Base-by-base conservation (phyloP, 176 grass and related monocot genomes). In the Oryza officinalis region DNA sequence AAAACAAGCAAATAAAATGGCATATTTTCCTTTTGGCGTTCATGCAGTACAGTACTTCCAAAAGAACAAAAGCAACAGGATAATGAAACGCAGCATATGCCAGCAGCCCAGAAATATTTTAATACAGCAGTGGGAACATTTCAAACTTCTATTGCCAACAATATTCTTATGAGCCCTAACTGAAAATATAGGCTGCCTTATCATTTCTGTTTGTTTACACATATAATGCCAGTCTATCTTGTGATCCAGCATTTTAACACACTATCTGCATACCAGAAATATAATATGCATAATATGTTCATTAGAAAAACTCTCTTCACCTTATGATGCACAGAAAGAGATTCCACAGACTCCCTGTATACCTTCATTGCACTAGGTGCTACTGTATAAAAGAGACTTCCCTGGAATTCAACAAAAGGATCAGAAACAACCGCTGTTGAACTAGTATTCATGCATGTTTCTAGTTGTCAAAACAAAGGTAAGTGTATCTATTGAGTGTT, bases 261-360 rank as follows among this genome's bases (percentile, higher is more conserved):
- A 70, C 76, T 18, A 27, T 73, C 23, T 22, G 46, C 52, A 81
- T 61, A 8, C n/a, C 8, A 61, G 26, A 74, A 80, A 65, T 13
- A 79, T 20, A 74, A 57, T 9, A n/a, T 7, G 52, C 52, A 20
- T 57, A 57, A 28, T 84, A 60, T 84, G 27, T 61, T 80, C 14
- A 43, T 35, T 77, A 71, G 61, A 67, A 80, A 67, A 82, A 68
- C 17, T 74, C 6, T 59, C 49, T 68, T 89, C 89, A 98, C 96
- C 89, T 98, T 98, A 68, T 86, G 85, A 81, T 91, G 76, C 72
- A 84, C 26, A 20, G 84, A 95, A 65, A 93, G 92, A 72, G 85
- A 89, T 86, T 98, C 93, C 61, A 95, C 65, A 66, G 89, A 93
- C 81, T 95, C 91, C 90, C 96, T 92, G 87, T 98, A 98, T 79